Evolutionary conservation across 225 moss, liverwort and hornwort genomes (phyloP), one percentile per base, ranked within the genome.

Genomic region (Ulota crispa): DNA sequence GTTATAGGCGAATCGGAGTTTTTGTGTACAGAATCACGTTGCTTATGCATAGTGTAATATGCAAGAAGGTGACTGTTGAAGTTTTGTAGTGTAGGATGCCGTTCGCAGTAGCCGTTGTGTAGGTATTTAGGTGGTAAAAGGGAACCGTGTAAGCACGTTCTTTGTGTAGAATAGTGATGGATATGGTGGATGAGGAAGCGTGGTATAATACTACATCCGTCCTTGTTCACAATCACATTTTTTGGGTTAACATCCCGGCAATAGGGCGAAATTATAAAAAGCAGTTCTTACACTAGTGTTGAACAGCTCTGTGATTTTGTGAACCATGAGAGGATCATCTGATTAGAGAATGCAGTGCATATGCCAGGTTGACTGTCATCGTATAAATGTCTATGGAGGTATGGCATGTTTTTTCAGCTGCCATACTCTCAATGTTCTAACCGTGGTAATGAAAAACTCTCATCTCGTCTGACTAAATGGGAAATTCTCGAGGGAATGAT

Each of bases 241-340:
- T 73, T 78, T 67, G 61, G 69, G 54, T 9, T 19, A 43, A 24
- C 36, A 45, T 75, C 36, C 45, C 55, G 63, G 61, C 56, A 79
- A 45, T 63, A 78, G 27, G 19, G 43, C 24, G 20, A 68, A 69
- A 12, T 1, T 68, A 15, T 54, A 8, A 0, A 32, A 34, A 52
- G 12, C 16, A 3, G 1, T 53, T 0, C 0, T 63, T 1, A 1
- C 0, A 11, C 2, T 68, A 13, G 12, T 0, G 8, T 10, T 57
- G 11, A 41, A 8, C 2, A 42, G 2, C 10, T 16, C 9, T 41
- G 27, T 47, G 30, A 30, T 21, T 62, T 28, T 14, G 21, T 52
- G 9, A 15, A 1, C 1, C 19, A 2, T 8, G 3, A 8, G 1
- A 0, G 0, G 0, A 30, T 18, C 0, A 16, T 18, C 7, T 32